phyloP scores from a whole-genome alignment of 352 stramenopile genomes.

The Phytophthora foliorum region DNA sequence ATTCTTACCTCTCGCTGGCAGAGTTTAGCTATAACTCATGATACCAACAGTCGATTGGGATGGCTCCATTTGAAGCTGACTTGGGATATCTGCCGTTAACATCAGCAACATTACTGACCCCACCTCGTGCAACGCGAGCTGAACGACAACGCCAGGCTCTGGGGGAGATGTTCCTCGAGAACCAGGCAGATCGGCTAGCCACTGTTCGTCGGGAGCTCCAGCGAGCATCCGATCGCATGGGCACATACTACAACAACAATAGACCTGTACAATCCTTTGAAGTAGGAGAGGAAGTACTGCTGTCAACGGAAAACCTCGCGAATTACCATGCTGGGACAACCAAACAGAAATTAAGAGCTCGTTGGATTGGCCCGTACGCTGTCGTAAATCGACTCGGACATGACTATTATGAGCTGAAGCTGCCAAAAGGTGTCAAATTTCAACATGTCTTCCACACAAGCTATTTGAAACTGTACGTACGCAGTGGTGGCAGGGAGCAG shows the following conservation, averaged over 20 bases:
- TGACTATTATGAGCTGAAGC: constrained; percentile 12
- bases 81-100: constrained; percentile 18
- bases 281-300: constrained; percentile 12
- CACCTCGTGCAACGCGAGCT: neutral
- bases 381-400: neutral
- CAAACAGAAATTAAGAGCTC: constrained; percentile 13
- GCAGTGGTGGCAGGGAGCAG: neutral
- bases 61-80: constrained; percentile 6
- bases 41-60: neutral
- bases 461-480: constrained; percentile 8
- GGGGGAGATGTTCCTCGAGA: constrained; percentile 16
- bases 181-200: constrained; percentile 4
- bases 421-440: constrained; percentile 5
- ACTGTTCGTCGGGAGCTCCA: constrained; percentile 5
- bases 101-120: neutral
- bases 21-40: constrained; percentile 26
- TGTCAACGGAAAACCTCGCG: constrained; percentile 15
- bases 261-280: constrained; percentile 11
- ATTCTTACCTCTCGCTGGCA: constrained; percentile 5
- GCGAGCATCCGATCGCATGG: constrained; percentile 14
- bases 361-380: constrained; percentile 12
- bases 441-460: constrained; percentile 10
- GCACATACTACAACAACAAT: constrained; percentile 22
- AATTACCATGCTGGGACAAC: constrained; percentile 21
- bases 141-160: neutral